phyloP scores from a whole-genome alignment of 179 eudicot genomes.

The Nepenthes alata region DNA sequence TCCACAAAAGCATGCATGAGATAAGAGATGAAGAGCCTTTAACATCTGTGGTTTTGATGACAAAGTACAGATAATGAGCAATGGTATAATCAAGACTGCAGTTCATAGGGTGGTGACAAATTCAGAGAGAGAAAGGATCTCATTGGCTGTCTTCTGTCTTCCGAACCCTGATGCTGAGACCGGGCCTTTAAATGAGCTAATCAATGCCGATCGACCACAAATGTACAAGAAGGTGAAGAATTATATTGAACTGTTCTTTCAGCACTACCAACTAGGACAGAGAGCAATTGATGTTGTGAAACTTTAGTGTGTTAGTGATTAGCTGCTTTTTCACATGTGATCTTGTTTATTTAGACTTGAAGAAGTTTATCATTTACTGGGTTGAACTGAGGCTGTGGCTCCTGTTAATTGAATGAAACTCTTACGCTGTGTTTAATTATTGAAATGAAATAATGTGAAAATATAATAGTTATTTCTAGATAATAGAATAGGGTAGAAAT shows the following conservation, averaged over 20 bases:
- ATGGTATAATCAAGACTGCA: slow-evolving; percentile 50
- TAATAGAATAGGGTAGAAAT: no score
- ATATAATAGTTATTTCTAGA: no score
- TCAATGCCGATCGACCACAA: slow-evolving; percentile 29
- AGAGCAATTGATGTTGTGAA: neutral
- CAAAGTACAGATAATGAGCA: slow-evolving; percentile 43
- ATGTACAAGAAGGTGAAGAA: slow-evolving; percentile 28
- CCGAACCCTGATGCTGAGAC: slow-evolving; percentile 21
- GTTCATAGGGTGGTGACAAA: slow-evolving; percentile 49
- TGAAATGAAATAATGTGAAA: no score
- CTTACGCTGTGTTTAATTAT: no score
- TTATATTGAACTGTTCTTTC: slow-evolving; percentile 13
- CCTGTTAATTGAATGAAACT: no score
- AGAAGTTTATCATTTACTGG: no score
- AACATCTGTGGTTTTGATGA: neutral
- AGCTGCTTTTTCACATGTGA: no score
- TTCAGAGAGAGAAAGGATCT: slow-evolving; percentile 31
- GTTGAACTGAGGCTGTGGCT: no score
- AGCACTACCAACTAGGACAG: slow-evolving; percentile 26
- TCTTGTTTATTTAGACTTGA: no score
- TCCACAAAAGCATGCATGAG: no score
- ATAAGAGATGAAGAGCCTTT: no score
- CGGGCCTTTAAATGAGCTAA: slow-evolving; percentile 37
- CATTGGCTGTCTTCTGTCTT: slow-evolving; percentile 40
- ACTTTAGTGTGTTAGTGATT: no score